Evolutionary conservation across 1,139 yeast species (phyloP), one percentile per base, ranked within the genome.

Genomic region (Saccharomyces pastorianus): DNA sequence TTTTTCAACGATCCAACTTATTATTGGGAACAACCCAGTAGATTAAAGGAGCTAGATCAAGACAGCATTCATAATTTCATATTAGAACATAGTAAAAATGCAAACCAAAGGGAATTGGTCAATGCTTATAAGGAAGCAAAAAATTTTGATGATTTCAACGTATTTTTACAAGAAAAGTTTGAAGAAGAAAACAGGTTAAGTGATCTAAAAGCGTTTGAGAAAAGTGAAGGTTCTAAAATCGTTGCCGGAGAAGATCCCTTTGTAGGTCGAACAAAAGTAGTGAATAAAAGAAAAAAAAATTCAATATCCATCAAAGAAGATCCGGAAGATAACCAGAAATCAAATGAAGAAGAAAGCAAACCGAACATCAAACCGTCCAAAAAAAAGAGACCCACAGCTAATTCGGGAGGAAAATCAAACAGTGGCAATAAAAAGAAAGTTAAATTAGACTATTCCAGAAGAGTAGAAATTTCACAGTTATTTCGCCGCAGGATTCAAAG

Each of bases 1-100:
- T 72, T 71, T 55, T 65, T 71, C 53, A 65, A 66, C 53, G 74
- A 72, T 56, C 63, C 66, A 2, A 67, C 72, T 3, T 72, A 63
- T 53, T 68, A 64, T 55, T 71, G 74, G 74, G 69, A 65, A 29
- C 59, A 60, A 46, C 68, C 70, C 7, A 61, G 61, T 14, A 61
- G 61, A 51, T 50, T 71, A 28, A 61, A 55, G 41, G 58, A 60
- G 17, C 59, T 71, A 49, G 55, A 55, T 1, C 29, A 55, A 8
- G 51, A 53, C 4, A 52, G 49, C 7, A 61, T 67, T 6, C 55
- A 58, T 3, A 53, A 57, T 23, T 63, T 60, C 53, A 53, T 66
- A 25, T 56, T 53, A 28, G 56, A 58, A 5, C 57, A 57, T 41
- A 46, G 51, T 6, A 56, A 56, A 42, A 55, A 55, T 29, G 46